Conservation (phyloP, 2,329 filamentous ascomycete species). For the Lachnellula hyalina region DNA sequence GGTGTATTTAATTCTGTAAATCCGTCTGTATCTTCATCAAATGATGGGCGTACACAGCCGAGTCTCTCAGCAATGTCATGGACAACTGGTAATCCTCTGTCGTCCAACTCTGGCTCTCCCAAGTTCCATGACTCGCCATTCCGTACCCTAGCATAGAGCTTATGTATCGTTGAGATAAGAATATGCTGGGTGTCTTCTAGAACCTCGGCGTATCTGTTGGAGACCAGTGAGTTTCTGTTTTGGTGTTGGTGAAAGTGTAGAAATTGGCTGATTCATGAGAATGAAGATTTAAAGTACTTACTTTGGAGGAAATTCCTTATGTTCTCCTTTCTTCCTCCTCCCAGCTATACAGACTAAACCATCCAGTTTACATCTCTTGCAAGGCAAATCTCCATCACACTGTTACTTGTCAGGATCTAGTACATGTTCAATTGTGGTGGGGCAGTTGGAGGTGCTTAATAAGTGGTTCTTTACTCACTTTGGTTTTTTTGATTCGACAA, state of each 20-base stretch:
- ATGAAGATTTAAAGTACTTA: neutral
- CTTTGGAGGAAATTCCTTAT: neutral
- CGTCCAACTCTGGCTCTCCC: neutral
- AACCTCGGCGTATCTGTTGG: neutral
- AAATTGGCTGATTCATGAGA: neutral
- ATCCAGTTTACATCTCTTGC: constrained; percentile 60
- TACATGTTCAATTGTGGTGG: neutral
- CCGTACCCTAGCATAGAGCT: neutral
- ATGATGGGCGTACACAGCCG: neutral
- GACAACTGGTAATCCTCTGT: neutral
- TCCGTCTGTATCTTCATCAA: neutral
- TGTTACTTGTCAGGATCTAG: constrained; percentile 22
- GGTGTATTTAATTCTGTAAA: neutral
- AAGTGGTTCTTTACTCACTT: constrained; percentile 37
- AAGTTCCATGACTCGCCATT: neutral
- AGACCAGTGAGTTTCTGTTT: neutral
- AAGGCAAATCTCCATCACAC: constrained; percentile 60
- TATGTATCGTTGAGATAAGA: neutral
- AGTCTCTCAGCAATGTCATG: neutral
- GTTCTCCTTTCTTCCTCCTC: constrained; percentile 57
- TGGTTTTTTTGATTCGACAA: constrained; percentile 63
- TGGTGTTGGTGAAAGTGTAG: neutral
- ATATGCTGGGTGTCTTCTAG: neutral
- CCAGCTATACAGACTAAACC: constrained; percentile 57
- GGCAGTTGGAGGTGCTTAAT: neutral